Evolutionary conservation across 768 basidiomycete genomes (phyloP).

Genomic region (Kwoniella botswanensis): DNA sequence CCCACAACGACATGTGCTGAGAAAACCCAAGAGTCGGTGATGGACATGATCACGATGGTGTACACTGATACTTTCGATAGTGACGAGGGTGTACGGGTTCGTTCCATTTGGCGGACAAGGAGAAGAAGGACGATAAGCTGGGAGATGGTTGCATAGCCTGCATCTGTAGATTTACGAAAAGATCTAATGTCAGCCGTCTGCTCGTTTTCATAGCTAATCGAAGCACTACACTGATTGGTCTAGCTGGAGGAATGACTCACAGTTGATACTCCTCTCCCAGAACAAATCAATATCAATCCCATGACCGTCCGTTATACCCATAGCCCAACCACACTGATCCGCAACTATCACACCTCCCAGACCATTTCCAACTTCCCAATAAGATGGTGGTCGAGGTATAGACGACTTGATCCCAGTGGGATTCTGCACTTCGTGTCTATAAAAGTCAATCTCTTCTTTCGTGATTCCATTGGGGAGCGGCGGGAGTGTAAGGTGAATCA

Average conservation of each 20-base stretch:
- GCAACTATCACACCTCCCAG: constrained; percentile 72
- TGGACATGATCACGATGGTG: constrained; percentile 78
- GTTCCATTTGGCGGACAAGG: constrained; percentile 74
- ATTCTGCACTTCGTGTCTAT: constrained; percentile 45
- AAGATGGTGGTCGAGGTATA: constrained; percentile 38
- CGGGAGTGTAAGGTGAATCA: constrained; percentile 46
- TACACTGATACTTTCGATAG: constrained; percentile 80
- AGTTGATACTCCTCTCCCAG: constrained; percentile 74
- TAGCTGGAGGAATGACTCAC: constrained; percentile 49
- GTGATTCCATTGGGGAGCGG: constrained; percentile 38
- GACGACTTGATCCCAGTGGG: constrained; percentile 45
- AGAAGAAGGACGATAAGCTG: constrained; percentile 72
- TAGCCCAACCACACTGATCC: constrained; percentile 77
- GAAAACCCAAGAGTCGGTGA: constrained; percentile 81
- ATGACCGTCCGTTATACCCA: constrained; percentile 68
- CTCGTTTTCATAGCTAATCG: not conserved
- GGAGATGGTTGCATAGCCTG: constrained; percentile 69
- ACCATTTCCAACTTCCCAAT: constrained; percentile 45
- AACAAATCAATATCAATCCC: constrained; percentile 68
- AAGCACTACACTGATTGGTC: not conserved
- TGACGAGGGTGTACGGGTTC: constrained; percentile 76
- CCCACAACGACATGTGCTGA: constrained; percentile 88
- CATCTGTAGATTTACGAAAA: constrained; percentile 63
- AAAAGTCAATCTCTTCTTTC: constrained; percentile 36
- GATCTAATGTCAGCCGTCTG: not conserved